Percentiles rank a stretch among this genome's conserved stretches.
Evolutionary conservation across 1,284 basidiomycete genomes (phyloP).

Genomic region (Ustilago cynodontis): DNA sequence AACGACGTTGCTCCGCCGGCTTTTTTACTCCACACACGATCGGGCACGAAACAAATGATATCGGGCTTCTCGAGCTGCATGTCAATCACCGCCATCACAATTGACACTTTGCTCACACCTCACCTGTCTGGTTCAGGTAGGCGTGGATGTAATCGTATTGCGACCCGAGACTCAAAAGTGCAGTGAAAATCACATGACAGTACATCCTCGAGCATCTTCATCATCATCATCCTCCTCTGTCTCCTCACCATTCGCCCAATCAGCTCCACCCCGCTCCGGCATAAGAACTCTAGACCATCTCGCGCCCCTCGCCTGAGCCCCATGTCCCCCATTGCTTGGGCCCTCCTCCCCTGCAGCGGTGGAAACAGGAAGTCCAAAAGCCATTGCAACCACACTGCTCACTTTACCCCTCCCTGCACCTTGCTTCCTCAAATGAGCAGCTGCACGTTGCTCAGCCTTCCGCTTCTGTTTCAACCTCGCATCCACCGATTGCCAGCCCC

Average conservation of each 20-base stretch:
- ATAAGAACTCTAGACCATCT: constrained; percentile 24
- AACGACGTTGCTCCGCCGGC: background rate
- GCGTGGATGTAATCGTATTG: too few relatives aligned
- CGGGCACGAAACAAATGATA: background rate
- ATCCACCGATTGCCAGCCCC: constrained; percentile 58
- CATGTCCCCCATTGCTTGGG: background rate
- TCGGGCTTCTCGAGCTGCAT: background rate
- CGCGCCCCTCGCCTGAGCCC: background rate
- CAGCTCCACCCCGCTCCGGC: background rate
- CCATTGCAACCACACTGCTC: constrained; percentile 38
- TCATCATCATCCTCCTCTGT: constrained; percentile 35
- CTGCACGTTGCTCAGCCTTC: constrained; percentile 38
- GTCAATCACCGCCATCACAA: background rate
- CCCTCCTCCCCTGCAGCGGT: constrained; percentile 1
- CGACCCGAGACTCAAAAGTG: too few relatives aligned
- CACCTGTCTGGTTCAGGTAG: background rate
- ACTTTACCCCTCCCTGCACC: constrained; percentile 22
- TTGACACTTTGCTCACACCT: background rate
- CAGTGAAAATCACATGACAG: constrained; percentile 23
- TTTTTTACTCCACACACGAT: constrained; percentile 4
- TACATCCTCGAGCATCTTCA: constrained; percentile 49
- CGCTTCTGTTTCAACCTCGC: constrained; percentile 37
- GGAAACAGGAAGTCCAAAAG: constrained; percentile 20
- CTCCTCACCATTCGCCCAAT: constrained; percentile 25
- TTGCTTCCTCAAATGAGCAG: constrained; percentile 8